Evolutionary conservation across 83 land plant genomes (phyloP).

Genomic region (Thuja plicata): DNA sequence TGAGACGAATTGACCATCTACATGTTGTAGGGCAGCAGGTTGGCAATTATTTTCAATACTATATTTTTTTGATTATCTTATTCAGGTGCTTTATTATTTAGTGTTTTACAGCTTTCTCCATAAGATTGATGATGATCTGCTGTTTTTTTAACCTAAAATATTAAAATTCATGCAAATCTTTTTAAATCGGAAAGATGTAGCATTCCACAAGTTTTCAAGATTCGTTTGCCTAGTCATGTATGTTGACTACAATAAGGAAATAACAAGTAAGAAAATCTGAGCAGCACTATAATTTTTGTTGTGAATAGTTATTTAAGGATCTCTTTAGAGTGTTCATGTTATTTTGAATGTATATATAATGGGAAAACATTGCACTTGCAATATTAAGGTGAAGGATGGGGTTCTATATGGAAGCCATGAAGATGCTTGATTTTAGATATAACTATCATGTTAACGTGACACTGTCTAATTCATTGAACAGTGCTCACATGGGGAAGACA

Average conservation of each 20-base stretch:
- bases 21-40: constrained; percentile 99
- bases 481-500: not conserved
- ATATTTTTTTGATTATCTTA: not conserved
- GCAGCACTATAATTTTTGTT: not conserved
- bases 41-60: constrained; percentile 11
- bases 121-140: not conserved
- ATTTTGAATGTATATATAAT: not conserved
- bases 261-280: not conserved
- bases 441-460: not conserved
- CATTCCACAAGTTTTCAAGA: not conserved
- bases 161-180: not conserved
- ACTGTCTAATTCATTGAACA: not conserved
- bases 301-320: not conserved
- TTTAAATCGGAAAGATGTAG: not conserved
- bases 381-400: not conserved
- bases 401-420: not conserved
- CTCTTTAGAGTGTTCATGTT: not conserved
- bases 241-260: not conserved
- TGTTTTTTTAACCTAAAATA: not conserved
- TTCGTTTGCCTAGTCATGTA: not conserved
- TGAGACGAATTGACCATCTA: constrained; percentile 86
- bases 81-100: not conserved
- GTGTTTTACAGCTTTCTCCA: not conserved
- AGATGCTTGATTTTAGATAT: not conserved
- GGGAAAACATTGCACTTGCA: not conserved